Conservation (phyloP, 331 rosid species). For the Malus hybrid region DNA sequence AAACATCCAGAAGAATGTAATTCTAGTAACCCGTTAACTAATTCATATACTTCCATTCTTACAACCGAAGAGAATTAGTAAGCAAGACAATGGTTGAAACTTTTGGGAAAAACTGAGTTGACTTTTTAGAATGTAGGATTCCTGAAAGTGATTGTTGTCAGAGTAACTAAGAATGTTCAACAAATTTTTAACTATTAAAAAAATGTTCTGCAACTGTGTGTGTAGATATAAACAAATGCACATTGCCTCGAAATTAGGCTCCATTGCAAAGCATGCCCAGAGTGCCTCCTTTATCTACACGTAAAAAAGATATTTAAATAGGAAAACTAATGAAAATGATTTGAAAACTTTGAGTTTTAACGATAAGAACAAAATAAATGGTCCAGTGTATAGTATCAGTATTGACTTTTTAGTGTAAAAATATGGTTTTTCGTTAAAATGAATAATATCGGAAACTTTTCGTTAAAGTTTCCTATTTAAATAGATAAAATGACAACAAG, state of each 20-base stretch:
- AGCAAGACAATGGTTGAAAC: neutral
- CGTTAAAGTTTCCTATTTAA: neutral
- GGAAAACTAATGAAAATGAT: neutral
- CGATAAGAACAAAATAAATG: no score
- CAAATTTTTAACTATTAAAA: neutral
- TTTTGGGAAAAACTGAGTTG: neutral
- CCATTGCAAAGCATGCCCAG: conserved; percentile 91
- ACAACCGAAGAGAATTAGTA: neutral
- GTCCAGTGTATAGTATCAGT: no score
- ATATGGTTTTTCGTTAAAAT: no score
- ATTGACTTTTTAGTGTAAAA: no score
- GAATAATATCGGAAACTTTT: no score
- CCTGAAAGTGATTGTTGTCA: neutral
- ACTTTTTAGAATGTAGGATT: neutral
- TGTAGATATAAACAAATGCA: neutral
- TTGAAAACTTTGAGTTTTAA: no score
- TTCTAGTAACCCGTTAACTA: neutral
- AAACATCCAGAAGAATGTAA: neutral
- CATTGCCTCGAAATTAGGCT: conserved; percentile 80
- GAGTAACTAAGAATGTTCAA: neutral
- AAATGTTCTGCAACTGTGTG: neutral
- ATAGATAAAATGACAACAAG: conserved; percentile 5
- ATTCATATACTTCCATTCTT: neutral
- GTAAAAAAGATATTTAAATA: conserved; percentile 16
- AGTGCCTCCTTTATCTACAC: conserved; percentile 82